Conservation (phyloP, 106 monocot species). For the Alisma plantagoaquatica region DNA sequence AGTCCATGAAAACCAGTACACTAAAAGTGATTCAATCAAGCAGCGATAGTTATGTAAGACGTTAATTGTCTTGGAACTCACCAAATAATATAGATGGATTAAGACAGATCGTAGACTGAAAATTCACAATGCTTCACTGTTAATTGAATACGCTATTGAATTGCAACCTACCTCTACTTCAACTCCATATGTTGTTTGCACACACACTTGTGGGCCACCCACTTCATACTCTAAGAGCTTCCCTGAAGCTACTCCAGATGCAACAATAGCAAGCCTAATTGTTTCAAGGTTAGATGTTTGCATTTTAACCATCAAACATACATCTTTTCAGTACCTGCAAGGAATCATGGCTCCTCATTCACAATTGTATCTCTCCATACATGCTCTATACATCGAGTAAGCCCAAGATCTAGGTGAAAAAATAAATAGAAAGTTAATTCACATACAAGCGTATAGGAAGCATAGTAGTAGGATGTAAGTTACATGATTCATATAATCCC, state of each 20-base stretch:
- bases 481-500: too few relatives aligned
- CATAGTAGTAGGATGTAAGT: too few relatives aligned
- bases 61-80: too few relatives aligned
- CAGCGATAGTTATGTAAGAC: too few relatives aligned
- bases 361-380: constrained; percentile 9
- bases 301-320: not conserved
- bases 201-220: constrained; percentile 91
- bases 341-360: constrained; percentile 50
- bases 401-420: not conserved
- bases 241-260: constrained; percentile 98
- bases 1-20: too few relatives aligned
- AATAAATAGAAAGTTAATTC: too few relatives aligned
- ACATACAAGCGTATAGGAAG: too few relatives aligned
- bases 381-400: not conserved
- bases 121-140: too few relatives aligned
- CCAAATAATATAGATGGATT: too few relatives aligned
- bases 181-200: constrained; percentile 94
- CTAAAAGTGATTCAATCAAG: too few relatives aligned
- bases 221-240: constrained; percentile 86
- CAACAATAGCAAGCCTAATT: constrained; percentile 86
- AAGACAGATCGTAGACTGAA: too few relatives aligned
- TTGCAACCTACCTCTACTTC: constrained; percentile 73
- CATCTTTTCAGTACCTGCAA: constrained; percentile 54
- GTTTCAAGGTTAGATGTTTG: constrained; percentile 13
- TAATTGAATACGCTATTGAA: too few relatives aligned